Percentiles rank a stretch among this genome's conserved stretches.
phyloP scores from a whole-genome alignment of 805 yeast species.

The Yamadazyma philogaea region DNA sequence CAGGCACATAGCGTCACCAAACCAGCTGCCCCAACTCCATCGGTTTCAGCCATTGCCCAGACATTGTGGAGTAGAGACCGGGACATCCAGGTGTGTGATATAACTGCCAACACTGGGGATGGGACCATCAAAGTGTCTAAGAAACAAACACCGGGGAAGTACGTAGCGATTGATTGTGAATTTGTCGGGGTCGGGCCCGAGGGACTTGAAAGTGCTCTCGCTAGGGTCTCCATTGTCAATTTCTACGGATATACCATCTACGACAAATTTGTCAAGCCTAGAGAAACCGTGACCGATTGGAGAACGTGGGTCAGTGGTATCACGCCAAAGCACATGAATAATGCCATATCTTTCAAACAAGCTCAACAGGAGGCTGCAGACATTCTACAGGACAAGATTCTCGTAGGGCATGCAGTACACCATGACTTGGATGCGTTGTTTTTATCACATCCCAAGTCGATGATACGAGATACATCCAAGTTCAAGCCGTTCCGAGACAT shows the following conservation, averaged over 20 bases:
- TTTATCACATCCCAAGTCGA: conserved; percentile 61
- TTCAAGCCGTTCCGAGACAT: conserved; percentile 57
- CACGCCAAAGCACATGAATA: conserved; percentile 61
- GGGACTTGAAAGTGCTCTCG: conserved; percentile 68
- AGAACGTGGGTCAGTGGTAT: conserved; percentile 92
- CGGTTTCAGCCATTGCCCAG: conserved; percentile 17
- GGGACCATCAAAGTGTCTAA: conserved; percentile 9
- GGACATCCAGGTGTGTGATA: conserved; percentile 8
- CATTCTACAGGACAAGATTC: conserved; percentile 50
- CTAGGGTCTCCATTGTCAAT: conserved; percentile 85
- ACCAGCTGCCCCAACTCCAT: neutral
- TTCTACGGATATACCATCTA: conserved; percentile 68
- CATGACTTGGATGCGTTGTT: conserved; percentile 72
- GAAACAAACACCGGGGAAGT: conserved; percentile 60
- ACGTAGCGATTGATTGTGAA: conserved; percentile 85
- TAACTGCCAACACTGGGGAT: neutral
- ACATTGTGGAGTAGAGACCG: conserved; percentile 26
- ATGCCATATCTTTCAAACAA: conserved; percentile 62
- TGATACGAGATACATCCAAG: conserved; percentile 72
- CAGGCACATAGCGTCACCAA: no score
- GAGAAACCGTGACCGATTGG: conserved; percentile 80
- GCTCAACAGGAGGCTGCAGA: conserved; percentile 60
- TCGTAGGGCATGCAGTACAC: conserved; percentile 84
- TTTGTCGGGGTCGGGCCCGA: conserved; percentile 87
- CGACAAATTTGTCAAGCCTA: conserved; percentile 75